Evolutionary conservation across 1,139 yeast genomes (phyloP).

Genomic region (Yamadazyma sp.): DNA sequence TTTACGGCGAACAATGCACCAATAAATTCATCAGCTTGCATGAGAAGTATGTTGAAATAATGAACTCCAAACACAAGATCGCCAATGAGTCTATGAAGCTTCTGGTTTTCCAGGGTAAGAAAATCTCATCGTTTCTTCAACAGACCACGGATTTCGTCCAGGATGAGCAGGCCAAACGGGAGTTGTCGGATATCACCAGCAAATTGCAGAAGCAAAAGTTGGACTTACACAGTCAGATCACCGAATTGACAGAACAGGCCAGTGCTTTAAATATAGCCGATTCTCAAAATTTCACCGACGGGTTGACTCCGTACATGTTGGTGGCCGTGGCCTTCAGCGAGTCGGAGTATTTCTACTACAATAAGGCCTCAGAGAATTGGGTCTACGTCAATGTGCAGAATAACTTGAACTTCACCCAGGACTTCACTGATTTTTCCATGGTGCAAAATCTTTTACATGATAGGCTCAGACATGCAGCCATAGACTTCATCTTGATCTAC

Average conservation of each 20-base stretch:
- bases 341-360: slow-evolving; percentile 26
- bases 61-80: slow-evolving; percentile 17
- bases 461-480: slow-evolving; percentile 4
- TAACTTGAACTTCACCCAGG: slow-evolving; percentile 10
- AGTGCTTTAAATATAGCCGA: slow-evolving; percentile 11
- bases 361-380: slow-evolving; percentile 19
- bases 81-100: slow-evolving; percentile 26
- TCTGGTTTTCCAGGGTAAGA: slow-evolving; percentile 17
- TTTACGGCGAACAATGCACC: slow-evolving; percentile 8
- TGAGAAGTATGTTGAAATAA: slow-evolving; percentile 6
- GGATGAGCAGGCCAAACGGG: slow-evolving; percentile 17
- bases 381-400: slow-evolving; percentile 14
- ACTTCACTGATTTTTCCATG: slow-evolving; percentile 9
- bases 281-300: slow-evolving; percentile 15
- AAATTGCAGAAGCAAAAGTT: slow-evolving; percentile 19
- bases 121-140: slow-evolving; percentile 12
- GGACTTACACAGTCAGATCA: slow-evolving; percentile 22
- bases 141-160: slow-evolving; percentile 11
- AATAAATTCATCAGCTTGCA: slow-evolving; percentile 7
- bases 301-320: slow-evolving; percentile 20
- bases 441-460: slow-evolving; percentile 6
- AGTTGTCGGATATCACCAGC: slow-evolving; percentile 18
- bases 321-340: slow-evolving; percentile 32
- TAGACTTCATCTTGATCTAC: slow-evolving; percentile 11
- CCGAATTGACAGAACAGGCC: slow-evolving; percentile 12